These are phyloP conservation scores for Opeltia flavorubescens DNA, from an alignment of 495 filamentous ascomycete species.

Conservation along the genomic window DNA sequence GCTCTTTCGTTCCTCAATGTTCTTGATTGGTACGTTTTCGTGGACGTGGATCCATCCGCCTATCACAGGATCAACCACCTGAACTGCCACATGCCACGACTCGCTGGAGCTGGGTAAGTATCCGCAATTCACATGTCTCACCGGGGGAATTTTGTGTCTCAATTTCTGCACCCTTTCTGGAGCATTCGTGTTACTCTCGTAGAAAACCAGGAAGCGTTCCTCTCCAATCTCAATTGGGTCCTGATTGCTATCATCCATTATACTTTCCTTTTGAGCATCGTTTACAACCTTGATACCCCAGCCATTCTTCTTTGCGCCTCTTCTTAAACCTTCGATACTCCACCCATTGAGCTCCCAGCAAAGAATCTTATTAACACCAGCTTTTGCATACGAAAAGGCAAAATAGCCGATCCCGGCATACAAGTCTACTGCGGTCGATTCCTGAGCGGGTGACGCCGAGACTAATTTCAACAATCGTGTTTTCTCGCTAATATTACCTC, in stretches of 20 bases:
- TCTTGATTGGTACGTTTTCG: constrained; percentile 59
- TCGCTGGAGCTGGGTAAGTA: constrained; percentile 53
- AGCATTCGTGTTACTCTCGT: constrained; percentile 15
- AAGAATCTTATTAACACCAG: constrained; percentile 56
- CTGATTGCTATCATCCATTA: constrained; percentile 10
- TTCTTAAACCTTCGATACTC: constrained; percentile 66
- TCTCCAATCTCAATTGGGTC: constrained; percentile 18
- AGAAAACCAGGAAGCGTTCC: constrained; percentile 41
- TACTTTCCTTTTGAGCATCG: constrained; percentile 17
- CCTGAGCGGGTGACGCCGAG: constrained; percentile 16
- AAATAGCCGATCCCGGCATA: constrained; percentile 94
- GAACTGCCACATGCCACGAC: constrained; percentile 54
- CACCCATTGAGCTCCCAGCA: constrained; percentile 85
- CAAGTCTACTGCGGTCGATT: constrained; percentile 56
- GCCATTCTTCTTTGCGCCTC: constrained; percentile 54
- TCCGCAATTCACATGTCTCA: constrained; percentile 69
- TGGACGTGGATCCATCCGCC: constrained; percentile 73
- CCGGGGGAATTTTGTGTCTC: constrained; percentile 15
- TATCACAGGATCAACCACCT: constrained; percentile 31
- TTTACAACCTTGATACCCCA: constrained; percentile 43
- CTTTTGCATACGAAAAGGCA: constrained; percentile 58
- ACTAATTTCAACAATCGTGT: constrained; percentile 42
- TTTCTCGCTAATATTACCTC: constrained; percentile 84
- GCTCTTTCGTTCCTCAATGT: constrained; percentile 41
- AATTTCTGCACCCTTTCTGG: constrained; percentile 5